Evolutionary conservation across 768 basidiomycete genomes (phyloP).

Genomic region (Austroboletus eburneus): DNA sequence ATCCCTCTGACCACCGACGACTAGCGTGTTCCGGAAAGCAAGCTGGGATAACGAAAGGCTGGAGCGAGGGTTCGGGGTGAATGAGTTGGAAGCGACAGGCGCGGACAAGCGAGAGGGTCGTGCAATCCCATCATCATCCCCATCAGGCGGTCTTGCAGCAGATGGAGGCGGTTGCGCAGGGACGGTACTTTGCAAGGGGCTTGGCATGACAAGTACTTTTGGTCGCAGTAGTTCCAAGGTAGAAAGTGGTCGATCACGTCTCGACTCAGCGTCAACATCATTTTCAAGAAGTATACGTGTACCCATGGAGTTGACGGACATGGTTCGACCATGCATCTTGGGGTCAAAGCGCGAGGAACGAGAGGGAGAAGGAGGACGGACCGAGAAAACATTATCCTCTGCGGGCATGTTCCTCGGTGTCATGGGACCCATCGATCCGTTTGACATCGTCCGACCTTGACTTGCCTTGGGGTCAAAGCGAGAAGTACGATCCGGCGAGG

Average conservation of each 20-base stretch:
- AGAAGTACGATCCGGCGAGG: constrained; percentile 38
- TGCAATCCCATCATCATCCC: constrained; percentile 74
- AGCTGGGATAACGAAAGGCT: constrained; percentile 76
- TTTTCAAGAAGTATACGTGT: constrained; percentile 60
- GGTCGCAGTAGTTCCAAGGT: constrained; percentile 80
- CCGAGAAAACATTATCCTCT: constrained; percentile 62
- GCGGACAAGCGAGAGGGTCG: constrained; percentile 49
- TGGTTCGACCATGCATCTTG: constrained; percentile 61
- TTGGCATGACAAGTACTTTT: constrained; percentile 93
- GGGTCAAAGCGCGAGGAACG: constrained; percentile 77
- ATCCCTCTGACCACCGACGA: constrained; percentile 64
- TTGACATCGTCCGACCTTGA: constrained; percentile 39
- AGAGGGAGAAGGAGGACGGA: constrained; percentile 58
- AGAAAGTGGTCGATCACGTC: constrained; percentile 59
- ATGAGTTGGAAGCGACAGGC: constrained; percentile 54
- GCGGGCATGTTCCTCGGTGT: constrained; percentile 32
- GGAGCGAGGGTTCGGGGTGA: constrained; percentile 73
- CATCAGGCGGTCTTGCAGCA: constrained; percentile 40
- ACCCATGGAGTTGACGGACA: constrained; percentile 64
- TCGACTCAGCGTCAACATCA: constrained; percentile 35
- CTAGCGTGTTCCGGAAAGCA: constrained; percentile 79
- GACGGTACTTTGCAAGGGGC: constrained; percentile 61
- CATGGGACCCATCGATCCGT: constrained; percentile 43
- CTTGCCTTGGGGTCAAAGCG: constrained; percentile 42
- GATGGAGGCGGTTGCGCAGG: constrained; percentile 32